Base-by-base conservation (phyloP, 2,329 filamentous ascomycete species). In the Aspergillus novofumigatus region DNA sequence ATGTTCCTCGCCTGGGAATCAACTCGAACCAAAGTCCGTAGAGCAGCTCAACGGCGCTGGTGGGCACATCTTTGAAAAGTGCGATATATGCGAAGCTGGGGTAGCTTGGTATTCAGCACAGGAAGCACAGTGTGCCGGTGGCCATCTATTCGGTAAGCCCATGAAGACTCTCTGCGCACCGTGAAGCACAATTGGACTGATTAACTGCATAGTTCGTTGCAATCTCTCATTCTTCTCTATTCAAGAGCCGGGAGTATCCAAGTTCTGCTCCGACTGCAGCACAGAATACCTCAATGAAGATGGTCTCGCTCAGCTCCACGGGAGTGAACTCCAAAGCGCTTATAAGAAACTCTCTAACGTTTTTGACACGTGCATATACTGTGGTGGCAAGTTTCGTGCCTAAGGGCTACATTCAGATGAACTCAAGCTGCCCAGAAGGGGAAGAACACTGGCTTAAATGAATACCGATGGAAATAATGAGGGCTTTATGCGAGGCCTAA, bases 161-260 rank as follows among this genome's bases (percentile, higher is more conserved):
- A 14, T 59, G 73, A 65, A 20, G 21, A 6, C 20, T 23, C 7
- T 4, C 47, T 20, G 21, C 6, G 4, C 6, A 14, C 29, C 10
- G 10, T 51, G 17, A 32, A 20, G 32, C 54, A 44, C 14, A 50
- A 47, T 17, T n/a, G 42, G 42, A 21, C 55, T 67, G 52, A 65
- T 32, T 14, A 14, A n/a, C 8, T n/a, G 14, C 14, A 32, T 58
- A 80, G 78, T 72, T n/a, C 76, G 83, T 38, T 86, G 83, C 62
- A 75, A 75, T 11, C 61, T 85, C 23, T 82, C 80, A n/a, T 80
- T 83, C 52, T 62, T 83, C 5, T 74, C 81, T 1, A 83, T 85
- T 6, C 81, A 84, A 64, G 76, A 78, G 35, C 81, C 83, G 2
- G 77, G 77, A 1, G 72, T 80, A 2, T 80, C 81, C 11, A 84